Base-by-base conservation (phyloP, 2,329 filamentous ascomycete genomes). In the Epicoccum sorghinum region DNA sequence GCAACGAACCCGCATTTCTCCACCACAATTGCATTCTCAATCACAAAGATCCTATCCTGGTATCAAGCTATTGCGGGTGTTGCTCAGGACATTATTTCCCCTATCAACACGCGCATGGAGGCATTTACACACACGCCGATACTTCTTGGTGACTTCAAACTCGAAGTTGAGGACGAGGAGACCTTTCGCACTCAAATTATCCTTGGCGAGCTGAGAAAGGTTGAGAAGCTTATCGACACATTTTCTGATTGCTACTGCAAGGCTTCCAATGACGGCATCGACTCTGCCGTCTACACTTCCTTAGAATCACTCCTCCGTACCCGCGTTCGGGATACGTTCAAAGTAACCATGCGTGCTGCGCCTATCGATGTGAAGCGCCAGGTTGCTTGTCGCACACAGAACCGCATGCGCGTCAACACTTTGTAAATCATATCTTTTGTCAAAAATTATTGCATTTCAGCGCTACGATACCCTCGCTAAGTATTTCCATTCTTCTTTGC, bases 191-290 rank as follows among this genome's bases (percentile, higher is more conserved):
- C 69, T 0, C 70, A 72, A 39, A 62, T 70, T 4, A 62, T 74
- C 5, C 64, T 74, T 7, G 60, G 59, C 22, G 71, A 74, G 58
- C 63, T 74, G 9, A 63, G 67, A 49, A 72, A 67, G 39, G 66
- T 74, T 1, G 72, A 74, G 57, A 73, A 74, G 62, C 66, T 74
- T 48, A 72, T 74, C 39, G 69, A 74, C 55, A 69, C 66, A 59
- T 74, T 74, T 57, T 67, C 68, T 2, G 69, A 72, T 48, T 66
- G 70, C 30, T 74, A 72, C 59, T 69, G 66, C 60, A 72, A 65
- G 48, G 30, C 39, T 13, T 54, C 54, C n/a, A 65, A 67, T 18
- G 66, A 58, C 2, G 64, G 69, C 43, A 68, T 71, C 39, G 67
- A 70, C 10, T 56, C 60, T 23, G 64, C 67, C 14, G 66, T 74